Base-by-base conservation (phyloP, 192 early-diverging fungal species). In the Gaertneriomyces sp. region DNA sequence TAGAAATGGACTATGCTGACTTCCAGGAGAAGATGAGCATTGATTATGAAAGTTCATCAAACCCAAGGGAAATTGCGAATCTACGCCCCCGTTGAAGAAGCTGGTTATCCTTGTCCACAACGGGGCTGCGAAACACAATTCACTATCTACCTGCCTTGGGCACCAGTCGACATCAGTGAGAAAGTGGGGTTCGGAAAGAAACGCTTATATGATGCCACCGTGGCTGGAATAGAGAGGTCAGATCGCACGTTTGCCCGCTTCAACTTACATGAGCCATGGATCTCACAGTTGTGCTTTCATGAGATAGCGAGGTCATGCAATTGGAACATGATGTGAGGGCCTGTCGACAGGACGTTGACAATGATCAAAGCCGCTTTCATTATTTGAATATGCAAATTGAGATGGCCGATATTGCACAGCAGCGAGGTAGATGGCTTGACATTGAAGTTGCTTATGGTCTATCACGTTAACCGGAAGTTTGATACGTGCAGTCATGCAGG, bases 191-290 rank as follows among this genome's bases (percentile, higher is more conserved):
- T 33, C 25, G 25, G 25, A 33, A 84, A 75, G 66, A 86, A 85
- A 69, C 42, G 73, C 39, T 41, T 66, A 9, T 81, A 78, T 67
- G 85, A 86, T 64, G 76, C 84, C 12, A 72, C 74, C 33, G 72
- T 83, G 77, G 67, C 73, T 14, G 81, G 83, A 7, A 44, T 85
- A 19, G 84, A 85, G 2, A 82, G 76, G 81, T 81, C 25, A 33
- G 25, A 70, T 57, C 1, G 40, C 43, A 14, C 20, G 8, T 11
- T 20, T 11, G 12, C 14, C 38, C 53, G 25, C 25, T 33, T 33
- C 25, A 33, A 33, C 25, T 33, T 33, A 33, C 20, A 38, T 56
- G 54, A 12, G 11, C 38, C 42, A 33, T 33, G 25, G 25, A 33
- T 33, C 25, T 33, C 25, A 33, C 25, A 33, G 25, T 33, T 33